Evolutionary conservation across 495 filamentous ascomycete genomes (phyloP), one percentile per base, ranked within the genome.

Genomic region (Talaromyces wortmannii): DNA sequence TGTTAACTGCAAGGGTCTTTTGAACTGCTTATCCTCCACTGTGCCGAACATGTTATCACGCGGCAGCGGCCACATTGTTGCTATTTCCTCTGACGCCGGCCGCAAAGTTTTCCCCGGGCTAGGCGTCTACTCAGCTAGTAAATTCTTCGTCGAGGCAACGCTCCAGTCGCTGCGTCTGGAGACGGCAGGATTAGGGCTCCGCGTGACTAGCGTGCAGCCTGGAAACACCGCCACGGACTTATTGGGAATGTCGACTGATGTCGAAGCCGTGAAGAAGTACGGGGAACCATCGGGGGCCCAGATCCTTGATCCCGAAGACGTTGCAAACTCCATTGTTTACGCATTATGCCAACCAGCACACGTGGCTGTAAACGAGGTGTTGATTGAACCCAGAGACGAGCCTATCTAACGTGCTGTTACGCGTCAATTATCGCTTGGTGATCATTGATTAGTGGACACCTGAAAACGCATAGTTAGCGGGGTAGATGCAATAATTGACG

Each of bases 71-170:
- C 84, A 88, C 65, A 72, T 88, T 57, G 82, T 88, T 29, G 83
- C 83, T 45, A 85, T 88, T 53, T 87, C 84, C 15, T 87, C 84
- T 0, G 85, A 87, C 52, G 84, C 85, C 1, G 84, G 83, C 2
- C 76, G 85, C 31, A 87, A 87, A 65, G 83, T 87, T 53, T 87
- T 88, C 74, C 84, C 85, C 0, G 85, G 85, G 5, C 70, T 87
- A 32, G 85, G 85, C 53, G 84, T 88, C n/a, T 88, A 88, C 73
- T 83, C 79, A 7, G 85, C 83, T 29, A 80, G 76, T 62, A 88
- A 88, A 62, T 87, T 88, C 77, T 88, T 88, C 68, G 83, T 87
- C 44, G 84, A 88, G 63, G 85, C 84, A 0, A 83, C 83, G 4
- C 71, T 88, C 8, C 84, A 88, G 67, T 74, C 75, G 31, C 64